Conservation (phyloP, 352 stramenopile species). For the Globisporangium radiosum region DNA sequence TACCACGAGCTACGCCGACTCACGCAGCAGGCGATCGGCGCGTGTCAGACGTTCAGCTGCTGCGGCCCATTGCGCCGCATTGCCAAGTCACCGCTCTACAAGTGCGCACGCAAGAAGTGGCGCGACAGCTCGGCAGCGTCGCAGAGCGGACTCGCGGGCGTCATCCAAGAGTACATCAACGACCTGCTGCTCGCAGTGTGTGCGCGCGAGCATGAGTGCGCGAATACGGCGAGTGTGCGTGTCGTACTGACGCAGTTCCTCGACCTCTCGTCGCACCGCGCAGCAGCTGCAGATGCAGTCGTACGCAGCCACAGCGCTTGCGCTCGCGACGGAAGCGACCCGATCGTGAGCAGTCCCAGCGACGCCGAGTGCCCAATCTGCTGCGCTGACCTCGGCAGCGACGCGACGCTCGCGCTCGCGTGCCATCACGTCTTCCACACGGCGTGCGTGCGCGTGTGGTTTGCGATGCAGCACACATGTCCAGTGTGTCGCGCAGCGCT, state of each 20-base stretch:
- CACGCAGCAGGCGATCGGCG: conserved; percentile 22
- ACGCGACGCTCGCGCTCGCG: conserved; percentile 39
- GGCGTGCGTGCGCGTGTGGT: conserved; percentile 61
- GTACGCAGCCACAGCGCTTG: not conserved
- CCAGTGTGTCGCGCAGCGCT: conserved; percentile 40
- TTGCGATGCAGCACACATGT: conserved; percentile 62
- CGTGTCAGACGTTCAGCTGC: conserved; percentile 40
- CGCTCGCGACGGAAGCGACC: conserved; percentile 1
- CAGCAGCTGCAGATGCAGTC: conserved; percentile 8
- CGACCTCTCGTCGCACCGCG: conserved; percentile 21
- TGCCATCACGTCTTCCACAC: conserved; percentile 66
- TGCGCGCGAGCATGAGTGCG: conserved; percentile 31
- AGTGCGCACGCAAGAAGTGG: conserved; percentile 26
- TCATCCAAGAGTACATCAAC: conserved; percentile 64
- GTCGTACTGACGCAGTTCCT: conserved; percentile 50
- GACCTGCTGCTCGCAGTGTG: conserved; percentile 38
- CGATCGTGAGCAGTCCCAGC: conserved; percentile 16
- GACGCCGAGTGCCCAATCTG: conserved; percentile 67
- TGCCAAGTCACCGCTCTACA: conserved; percentile 34
- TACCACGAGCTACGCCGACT: conserved; percentile 34
- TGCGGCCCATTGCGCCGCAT: conserved; percentile 54
- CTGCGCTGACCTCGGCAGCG: conserved; percentile 33
- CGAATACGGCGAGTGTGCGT: conserved; percentile 24
- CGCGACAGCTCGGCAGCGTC: conserved; percentile 22
- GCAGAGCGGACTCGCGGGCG: conserved; percentile 37